Conservation (phyloP, 2,329 filamentous ascomycete species). For the Metarhizium rileyi region DNA sequence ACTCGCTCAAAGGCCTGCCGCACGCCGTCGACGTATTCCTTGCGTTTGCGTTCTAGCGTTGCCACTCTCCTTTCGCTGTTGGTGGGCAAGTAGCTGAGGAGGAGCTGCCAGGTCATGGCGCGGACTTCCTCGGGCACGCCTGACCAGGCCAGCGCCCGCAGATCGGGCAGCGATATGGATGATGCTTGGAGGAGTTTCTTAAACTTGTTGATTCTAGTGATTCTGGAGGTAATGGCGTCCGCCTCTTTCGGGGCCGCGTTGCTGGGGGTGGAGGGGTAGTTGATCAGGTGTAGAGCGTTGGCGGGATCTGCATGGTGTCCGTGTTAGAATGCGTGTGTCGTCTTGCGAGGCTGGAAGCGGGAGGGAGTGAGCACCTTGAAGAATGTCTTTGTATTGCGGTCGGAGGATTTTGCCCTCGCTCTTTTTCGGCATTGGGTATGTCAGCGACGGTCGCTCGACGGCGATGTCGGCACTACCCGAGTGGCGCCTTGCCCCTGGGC, state of each 20-base stretch:
- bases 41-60: conserved; percentile 86
- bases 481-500: conserved; percentile 43
- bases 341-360: not conserved
- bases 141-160: conserved; percentile 84
- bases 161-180: conserved; percentile 73
- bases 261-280: conserved; percentile 64
- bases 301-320: conserved; percentile 53
- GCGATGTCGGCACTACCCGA: conserved; percentile 91
- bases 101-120: conserved; percentile 96
- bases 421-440: conserved; percentile 82
- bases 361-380: conserved; percentile 44
- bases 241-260: conserved; percentile 74
- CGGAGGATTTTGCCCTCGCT: conserved; percentile 89
- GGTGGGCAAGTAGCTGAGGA: conserved; percentile 92
- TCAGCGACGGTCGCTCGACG: conserved; percentile 71
- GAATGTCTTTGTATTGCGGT: conserved; percentile 94
- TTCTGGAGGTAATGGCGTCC: conserved; percentile 77
- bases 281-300: conserved; percentile 89
- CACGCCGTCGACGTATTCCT: conserved; percentile 93
- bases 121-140: conserved; percentile 91
- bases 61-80: conserved; percentile 87
- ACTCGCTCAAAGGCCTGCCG: conserved; percentile 60
- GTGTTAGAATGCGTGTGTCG: not conserved
- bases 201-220: conserved; percentile 96
- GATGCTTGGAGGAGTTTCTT: conserved; percentile 91